Percentiles rank a stretch among this genome's conserved stretches.
phyloP scores from a whole-genome alignment of 2,329 filamentous ascomycete genomes.

The Colletotrichum plurivorum region DNA sequence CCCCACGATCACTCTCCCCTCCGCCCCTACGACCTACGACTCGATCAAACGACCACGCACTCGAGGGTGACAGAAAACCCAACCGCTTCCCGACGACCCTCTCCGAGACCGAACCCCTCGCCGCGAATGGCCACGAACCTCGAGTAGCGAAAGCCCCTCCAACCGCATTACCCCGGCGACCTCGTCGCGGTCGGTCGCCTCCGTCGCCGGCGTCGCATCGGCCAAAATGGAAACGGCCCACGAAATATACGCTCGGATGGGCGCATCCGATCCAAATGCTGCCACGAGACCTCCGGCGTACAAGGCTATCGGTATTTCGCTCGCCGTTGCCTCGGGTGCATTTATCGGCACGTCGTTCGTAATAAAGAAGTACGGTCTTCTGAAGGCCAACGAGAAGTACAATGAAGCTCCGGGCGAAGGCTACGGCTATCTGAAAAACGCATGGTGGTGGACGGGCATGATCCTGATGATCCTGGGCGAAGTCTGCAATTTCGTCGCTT shows the following conservation, averaged over 20 bases:
- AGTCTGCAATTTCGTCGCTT: constrained; percentile 97
- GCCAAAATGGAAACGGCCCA: constrained; percentile 37
- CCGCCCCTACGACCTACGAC: not conserved
- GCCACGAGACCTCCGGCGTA: constrained; percentile 68
- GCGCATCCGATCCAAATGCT: constrained; percentile 39
- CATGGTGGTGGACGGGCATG: constrained; percentile 97
- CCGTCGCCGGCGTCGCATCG: constrained; percentile 21
- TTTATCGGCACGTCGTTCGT: constrained; percentile 98
- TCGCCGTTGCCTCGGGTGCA: constrained; percentile 88
- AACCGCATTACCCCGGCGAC: constrained; percentile 34
- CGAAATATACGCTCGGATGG: constrained; percentile 39
- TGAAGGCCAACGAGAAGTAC: constrained; percentile 96
- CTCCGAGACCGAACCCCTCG: not conserved
- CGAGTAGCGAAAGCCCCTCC: constrained; percentile 19
- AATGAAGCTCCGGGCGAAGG: constrained; percentile 96
- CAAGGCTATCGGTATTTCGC: constrained; percentile 87
- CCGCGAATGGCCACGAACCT: constrained; percentile 30
- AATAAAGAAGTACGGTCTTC: constrained; percentile 91
- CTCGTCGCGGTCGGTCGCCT: constrained; percentile 19
- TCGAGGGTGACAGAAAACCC: not conserved
- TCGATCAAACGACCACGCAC: too few relatives aligned
- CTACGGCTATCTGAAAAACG: constrained; percentile 96
- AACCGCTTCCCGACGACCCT: not conserved
- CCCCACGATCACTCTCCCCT: not conserved
- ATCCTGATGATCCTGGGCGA: constrained; percentile 96